Evolutionary conservation across 2,329 filamentous ascomycete genomes (phyloP).

Genomic region (Sclerotinia sclerotiorum): DNA sequence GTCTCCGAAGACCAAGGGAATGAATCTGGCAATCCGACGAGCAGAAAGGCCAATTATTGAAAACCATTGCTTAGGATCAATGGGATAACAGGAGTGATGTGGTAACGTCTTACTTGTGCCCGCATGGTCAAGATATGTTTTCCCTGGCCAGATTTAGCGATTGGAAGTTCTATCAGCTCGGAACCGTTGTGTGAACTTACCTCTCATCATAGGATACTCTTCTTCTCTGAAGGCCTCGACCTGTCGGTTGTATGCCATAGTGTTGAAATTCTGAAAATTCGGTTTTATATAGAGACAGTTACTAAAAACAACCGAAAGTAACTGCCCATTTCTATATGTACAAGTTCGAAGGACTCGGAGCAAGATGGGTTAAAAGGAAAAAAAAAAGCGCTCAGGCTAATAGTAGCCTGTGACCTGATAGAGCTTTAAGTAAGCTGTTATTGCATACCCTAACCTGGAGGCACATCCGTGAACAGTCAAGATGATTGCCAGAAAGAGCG

Average conservation of each 20-base stretch:
- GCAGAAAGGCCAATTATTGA: not conserved
- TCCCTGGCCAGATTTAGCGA: slow-evolving; percentile 50
- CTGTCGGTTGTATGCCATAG: slow-evolving; percentile 52
- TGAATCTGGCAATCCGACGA: not conserved
- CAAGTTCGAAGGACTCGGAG: not conserved
- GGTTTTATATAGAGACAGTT: not conserved
- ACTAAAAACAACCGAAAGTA: slow-evolving; percentile 1
- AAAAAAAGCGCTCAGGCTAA: slow-evolving; percentile 23
- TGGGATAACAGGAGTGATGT: slow-evolving; percentile 2
- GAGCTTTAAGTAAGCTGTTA: slow-evolving; percentile 12
- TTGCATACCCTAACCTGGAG: not conserved
- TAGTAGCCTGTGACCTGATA: slow-evolving; percentile 13
- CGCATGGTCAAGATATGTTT: slow-evolving; percentile 86
- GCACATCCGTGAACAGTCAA: slow-evolving; percentile 10
- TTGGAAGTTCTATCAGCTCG: slow-evolving; percentile 17
- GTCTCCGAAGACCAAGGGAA: not conserved
- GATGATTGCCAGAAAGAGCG: slow-evolving; percentile 14
- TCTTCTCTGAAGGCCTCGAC: slow-evolving; percentile 57
- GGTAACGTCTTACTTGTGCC: slow-evolving; percentile 57
- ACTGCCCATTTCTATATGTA: slow-evolving; percentile 18
- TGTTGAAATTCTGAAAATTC: slow-evolving; percentile 3
- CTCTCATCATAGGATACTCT: slow-evolving; percentile 68
- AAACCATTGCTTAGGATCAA: slow-evolving; percentile 1
- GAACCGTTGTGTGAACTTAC: slow-evolving; percentile 43
- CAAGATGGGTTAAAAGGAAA: slow-evolving; percentile 12